Base-by-base conservation (phyloP, 2,329 filamentous ascomycete species). In the Paecilomyces variotii region DNA sequence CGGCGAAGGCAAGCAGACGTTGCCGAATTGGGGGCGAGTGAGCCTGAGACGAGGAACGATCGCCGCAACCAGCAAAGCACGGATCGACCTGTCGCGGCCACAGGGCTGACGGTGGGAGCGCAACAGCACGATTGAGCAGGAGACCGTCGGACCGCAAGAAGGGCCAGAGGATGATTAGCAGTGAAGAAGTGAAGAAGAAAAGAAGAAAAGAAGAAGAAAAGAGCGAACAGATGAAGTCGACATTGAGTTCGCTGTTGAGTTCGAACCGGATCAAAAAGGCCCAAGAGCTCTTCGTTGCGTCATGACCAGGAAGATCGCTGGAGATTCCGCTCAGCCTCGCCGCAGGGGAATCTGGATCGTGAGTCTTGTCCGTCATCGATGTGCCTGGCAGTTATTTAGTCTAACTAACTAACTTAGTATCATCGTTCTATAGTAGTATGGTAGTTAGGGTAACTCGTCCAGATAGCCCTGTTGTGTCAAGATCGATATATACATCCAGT, bases 121-220 rank as follows among this genome's bases (percentile, higher is more conserved):
- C 35, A n/a, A 4, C 35, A 19, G 35, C 5, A 60, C 51, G 35
- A 57, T 30, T 19, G 28, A 49, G 28, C 57, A 57, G 54, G 53
- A 55, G 57, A 39, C 30, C 26, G 55, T 54, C 26, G 51, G 50
- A 56, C 53, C 54, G 58, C 58, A 27, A 35, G 25, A 26, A 49
- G 51, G 57, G 51, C 25, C 10, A 7, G 2, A 50, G 45, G 7
- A 50, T 10, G 34, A 52, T 50, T 19, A 19, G 54, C 39, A 51
- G 53, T 54, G 45, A 55, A 50, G 45, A 54, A 60, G 52, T 54
- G 55, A 58, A 59, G 57, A 61, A 58, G 53, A 56, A 58, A 60
- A 49, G 32, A 57, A 30, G 49, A 53, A 10, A n/a, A 6, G 14
- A 27, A 14, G 12, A n/a, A 12, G 10, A 28, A 24, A 24, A 52